phyloP scores from a whole-genome alignment of 805 yeast genomes.

The Clavispora vitiphila region DNA sequence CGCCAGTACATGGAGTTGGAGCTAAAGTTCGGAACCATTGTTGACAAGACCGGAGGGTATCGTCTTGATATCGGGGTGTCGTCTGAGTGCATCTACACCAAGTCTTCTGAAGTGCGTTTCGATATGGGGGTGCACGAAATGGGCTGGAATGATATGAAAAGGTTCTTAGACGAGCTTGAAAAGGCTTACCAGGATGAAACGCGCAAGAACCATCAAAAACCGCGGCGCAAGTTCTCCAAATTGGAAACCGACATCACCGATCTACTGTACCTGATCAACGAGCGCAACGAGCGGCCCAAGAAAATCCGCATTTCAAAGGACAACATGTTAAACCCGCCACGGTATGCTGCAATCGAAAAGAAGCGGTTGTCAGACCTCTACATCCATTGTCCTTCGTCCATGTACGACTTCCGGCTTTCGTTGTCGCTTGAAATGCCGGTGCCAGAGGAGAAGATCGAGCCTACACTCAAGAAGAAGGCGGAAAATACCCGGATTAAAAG shows the following conservation, averaged over 20 bases:
- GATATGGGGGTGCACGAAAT: conserved; percentile 63
- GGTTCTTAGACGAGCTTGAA: conserved; percentile 51
- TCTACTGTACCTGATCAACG: conserved; percentile 55
- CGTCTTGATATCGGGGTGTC: conserved; percentile 62
- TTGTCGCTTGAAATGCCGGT: conserved; percentile 75
- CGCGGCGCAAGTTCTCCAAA: conserved; percentile 50
- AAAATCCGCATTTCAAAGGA: conserved; percentile 65
- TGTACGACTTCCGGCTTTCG: conserved; percentile 73
- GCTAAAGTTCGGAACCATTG: conserved; percentile 66
- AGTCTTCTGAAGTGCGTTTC: conserved; percentile 51
- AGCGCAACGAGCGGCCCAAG: conserved; percentile 60
- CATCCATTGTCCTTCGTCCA: conserved; percentile 69
- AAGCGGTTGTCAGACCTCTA: conserved; percentile 67
- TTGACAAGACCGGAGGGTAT: conserved; percentile 57
- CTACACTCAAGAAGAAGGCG: conserved; percentile 46
- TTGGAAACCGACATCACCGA: conserved; percentile 63
- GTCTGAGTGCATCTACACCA: conserved; percentile 61
- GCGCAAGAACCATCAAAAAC: conserved; percentile 20
- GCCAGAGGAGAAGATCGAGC: conserved; percentile 51
- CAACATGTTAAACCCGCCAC: conserved; percentile 50
- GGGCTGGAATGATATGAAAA: conserved; percentile 53
- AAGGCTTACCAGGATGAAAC: conserved; percentile 42
- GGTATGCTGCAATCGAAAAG: conserved; percentile 70
- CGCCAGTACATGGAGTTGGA: conserved; percentile 62
- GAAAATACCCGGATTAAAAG: conserved; percentile 62